A percentile compares a stretch with the other conserved stretches of the same genome.
Conservation (phyloP, 257 asterid genomes). For the Solanum peruvianum region DNA sequence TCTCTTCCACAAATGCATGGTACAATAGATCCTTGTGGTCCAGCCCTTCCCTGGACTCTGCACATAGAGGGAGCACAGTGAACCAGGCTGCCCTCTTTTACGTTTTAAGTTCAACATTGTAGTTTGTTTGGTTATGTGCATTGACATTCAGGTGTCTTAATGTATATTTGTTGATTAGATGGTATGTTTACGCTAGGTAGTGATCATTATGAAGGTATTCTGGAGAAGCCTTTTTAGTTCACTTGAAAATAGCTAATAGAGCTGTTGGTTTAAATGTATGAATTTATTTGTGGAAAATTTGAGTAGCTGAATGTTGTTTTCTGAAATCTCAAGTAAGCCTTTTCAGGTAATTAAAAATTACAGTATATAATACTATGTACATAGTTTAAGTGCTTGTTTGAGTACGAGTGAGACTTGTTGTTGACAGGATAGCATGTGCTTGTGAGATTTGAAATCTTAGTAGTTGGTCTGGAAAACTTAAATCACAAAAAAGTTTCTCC, state of each 20-base stretch:
- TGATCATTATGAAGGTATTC: not conserved
- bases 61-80: not conserved
- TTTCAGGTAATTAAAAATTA: not conserved
- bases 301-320: not conserved
- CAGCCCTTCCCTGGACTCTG: not conserved
- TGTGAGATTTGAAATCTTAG: not conserved
- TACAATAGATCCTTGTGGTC: not conserved
- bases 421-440: not conserved
- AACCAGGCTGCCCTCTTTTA: not conserved
- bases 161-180: not conserved
- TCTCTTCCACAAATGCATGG: not conserved
- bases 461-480: not conserved
- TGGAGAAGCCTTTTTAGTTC: not conserved
- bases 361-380: not conserved
- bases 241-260: not conserved
- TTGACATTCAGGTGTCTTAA: not conserved
- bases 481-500: not conserved
- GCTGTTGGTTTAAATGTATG: not conserved
- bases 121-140: not conserved
- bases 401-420: not conserved
- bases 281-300: not conserved
- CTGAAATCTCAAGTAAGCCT: not conserved
- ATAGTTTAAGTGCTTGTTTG: not conserved
- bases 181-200: not conserved
- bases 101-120: not conserved